These are phyloP conservation scores for Aspergillus sojae DNA, from an alignment of 2,329 filamentous ascomycete genomes.

Conservation along the genomic window DNA sequence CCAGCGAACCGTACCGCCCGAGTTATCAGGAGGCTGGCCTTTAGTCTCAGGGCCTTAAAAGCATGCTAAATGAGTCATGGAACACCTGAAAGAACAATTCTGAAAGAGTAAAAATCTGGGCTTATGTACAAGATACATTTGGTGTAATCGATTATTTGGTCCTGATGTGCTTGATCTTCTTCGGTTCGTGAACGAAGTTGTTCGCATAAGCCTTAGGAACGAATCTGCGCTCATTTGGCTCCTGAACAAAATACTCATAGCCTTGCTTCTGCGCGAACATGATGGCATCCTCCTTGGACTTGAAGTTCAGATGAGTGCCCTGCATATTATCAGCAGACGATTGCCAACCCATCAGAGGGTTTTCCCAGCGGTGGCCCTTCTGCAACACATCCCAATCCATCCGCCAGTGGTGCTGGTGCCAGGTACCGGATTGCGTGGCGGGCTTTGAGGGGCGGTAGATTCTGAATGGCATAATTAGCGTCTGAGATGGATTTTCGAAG, in stretches of 20 bases:
- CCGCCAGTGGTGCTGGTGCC: conserved; percentile 83
- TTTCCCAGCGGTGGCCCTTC: conserved; percentile 98
- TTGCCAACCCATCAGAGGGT: conserved; percentile 97
- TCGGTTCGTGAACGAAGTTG: conserved; percentile 85
- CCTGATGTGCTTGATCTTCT: conserved; percentile 84
- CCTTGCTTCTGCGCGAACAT: conserved; percentile 97
- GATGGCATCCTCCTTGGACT: conserved; percentile 91
- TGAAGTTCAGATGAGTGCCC: conserved; percentile 87
- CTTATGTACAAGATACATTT: conserved; percentile 43
- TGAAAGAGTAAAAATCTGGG: conserved; percentile 25
- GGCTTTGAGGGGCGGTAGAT: conserved; percentile 92
- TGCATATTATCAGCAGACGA: conserved; percentile 95
- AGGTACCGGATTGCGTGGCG: conserved; percentile 93
- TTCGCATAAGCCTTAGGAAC: conserved; percentile 93
- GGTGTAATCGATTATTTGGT: conserved; percentile 65
- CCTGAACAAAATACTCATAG: conserved; percentile 98
- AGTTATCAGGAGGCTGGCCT: background rate
- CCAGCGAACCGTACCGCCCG: background rate
- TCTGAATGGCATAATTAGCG: conserved; percentile 51
- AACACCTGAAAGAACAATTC: conserved; percentile 12
- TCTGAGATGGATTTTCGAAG: background rate
- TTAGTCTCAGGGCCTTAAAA: background rate
- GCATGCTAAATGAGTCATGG: background rate
- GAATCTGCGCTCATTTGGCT: conserved; percentile 86
- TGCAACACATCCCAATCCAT: conserved; percentile 97